Percentiles rank a stretch among this genome's conserved stretches.
Conservation (phyloP, 2,329 filamentous ascomycete genomes). For the Reticulascus tulasneorum region DNA sequence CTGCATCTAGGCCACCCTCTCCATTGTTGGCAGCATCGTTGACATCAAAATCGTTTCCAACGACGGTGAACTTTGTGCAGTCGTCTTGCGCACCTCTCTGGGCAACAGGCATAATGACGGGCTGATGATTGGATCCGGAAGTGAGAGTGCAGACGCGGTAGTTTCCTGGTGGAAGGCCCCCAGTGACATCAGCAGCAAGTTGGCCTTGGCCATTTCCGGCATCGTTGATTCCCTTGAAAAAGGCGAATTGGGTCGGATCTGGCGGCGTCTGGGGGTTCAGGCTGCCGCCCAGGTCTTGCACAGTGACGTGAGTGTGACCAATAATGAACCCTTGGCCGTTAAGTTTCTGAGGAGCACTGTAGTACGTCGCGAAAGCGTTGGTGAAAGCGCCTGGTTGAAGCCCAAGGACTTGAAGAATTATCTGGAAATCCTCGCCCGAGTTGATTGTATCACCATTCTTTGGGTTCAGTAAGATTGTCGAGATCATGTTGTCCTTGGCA, state of each 20-base stretch:
- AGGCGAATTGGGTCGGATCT: constrained; percentile 39
- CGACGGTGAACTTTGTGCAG: constrained; percentile 44
- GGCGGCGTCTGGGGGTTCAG: constrained; percentile 33
- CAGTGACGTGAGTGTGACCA: constrained; percentile 47
- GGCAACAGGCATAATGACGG: constrained; percentile 54
- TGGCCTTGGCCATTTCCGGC: constrained; percentile 40
- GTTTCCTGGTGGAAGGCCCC: constrained; percentile 41
- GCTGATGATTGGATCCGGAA: constrained; percentile 49
- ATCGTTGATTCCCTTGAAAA: constrained; percentile 57
- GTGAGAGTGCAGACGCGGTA: constrained; percentile 52
- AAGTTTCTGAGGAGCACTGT: constrained; percentile 49
- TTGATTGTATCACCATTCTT: constrained; percentile 33
- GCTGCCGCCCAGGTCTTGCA: constrained; percentile 41
- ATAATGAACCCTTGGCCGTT: constrained; percentile 32
- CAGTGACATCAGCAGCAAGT: constrained; percentile 39
- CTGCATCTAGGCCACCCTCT: constrained; percentile 21
- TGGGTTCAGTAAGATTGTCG: constrained; percentile 46
- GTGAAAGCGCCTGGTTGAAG: constrained; percentile 51
- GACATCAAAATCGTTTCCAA: neutral
- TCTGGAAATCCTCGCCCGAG: constrained; percentile 38
- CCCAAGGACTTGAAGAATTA: constrained; percentile 44
- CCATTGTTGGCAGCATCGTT: constrained; percentile 15
- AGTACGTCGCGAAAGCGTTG: constrained; percentile 51
- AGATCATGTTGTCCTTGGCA: constrained; percentile 46
- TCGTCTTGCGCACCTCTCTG: constrained; percentile 52